Percentiles rank a stretch among this genome's conserved stretches.
These are phyloP conservation scores for Coemansia sp. DNA, from an alignment of 192 early-diverging fungal genomes.

Conservation along the genomic window DNA sequence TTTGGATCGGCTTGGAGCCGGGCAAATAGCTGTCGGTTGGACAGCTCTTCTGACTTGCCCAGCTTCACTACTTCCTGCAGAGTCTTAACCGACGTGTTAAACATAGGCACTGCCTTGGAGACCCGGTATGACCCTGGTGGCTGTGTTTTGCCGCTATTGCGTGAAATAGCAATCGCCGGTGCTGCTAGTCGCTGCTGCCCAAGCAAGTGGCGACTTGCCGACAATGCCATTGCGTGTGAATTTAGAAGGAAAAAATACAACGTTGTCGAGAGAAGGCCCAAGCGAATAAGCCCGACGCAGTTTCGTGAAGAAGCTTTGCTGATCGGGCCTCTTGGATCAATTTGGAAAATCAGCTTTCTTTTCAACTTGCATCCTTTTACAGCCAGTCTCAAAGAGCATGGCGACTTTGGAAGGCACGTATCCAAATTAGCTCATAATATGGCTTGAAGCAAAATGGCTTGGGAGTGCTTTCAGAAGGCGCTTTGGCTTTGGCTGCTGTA, in stretches of 20 bases:
- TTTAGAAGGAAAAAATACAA: not conserved
- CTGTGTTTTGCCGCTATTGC: not conserved
- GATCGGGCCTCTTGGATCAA: no score
- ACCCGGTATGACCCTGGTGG: not conserved
- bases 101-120: slow-evolving; percentile 2
- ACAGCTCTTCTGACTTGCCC: slow-evolving; percentile 10
- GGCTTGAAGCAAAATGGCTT: not conserved
- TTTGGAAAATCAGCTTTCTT: not conserved
- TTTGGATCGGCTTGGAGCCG: slow-evolving; percentile 30
- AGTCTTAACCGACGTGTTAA: slow-evolving; percentile 29
- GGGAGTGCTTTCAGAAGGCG: not conserved
- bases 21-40: slow-evolving; percentile 47
- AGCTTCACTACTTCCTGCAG: slow-evolving; percentile 19
- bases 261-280: not conserved
- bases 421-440: not conserved
- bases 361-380: not conserved
- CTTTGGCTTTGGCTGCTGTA: not conserved
- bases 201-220: not conserved
- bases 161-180: not conserved
- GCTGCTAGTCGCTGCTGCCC: not conserved
- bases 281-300: no score
- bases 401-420: no score
- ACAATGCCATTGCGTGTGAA: not conserved
- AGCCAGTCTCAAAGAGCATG: no score
- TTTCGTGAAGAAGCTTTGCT: no score